Base-by-base conservation (phyloP, 768 basidiomycete species). In the Psilocybe sp. region DNA sequence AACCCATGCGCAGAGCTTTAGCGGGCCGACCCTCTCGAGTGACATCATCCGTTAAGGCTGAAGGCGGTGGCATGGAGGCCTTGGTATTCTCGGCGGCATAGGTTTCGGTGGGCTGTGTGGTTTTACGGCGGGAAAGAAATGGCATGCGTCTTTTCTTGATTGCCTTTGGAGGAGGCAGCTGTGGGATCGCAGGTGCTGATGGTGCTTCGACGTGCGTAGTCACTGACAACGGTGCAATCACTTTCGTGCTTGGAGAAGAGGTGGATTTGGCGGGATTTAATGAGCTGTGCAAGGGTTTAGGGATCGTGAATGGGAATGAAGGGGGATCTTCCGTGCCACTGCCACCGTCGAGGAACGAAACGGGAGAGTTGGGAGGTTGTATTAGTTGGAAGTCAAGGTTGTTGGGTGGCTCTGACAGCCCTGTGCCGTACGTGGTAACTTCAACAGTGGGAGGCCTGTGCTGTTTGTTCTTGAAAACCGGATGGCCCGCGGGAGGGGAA, bases 291-390 rank as follows among this genome's bases (percentile, higher is more conserved):
- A n/a, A 36, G 5, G 19, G 36, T 49, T 47, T 18, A 44, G 50
- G 48, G 36, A 44, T 47, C 50, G 58, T 54, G 56, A 58, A 58
- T 47, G 7, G 62, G 58, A 52, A 60, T 52, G 41, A 53, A 31
- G 57, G 52, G 46, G 43, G 54, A 49, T 46, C 56, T 44, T 49
- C 47, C 34, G 49, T 49, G 50, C 47, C 54, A 50, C 48, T 52
- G 39, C 38, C 35, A 47, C 46, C 49, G 23, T 28, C 23, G 51
- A 56, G 60, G 38, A 57, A 53, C 20, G 62, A 57, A 28, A 62
- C 61, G 16, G 68, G 69, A 15, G 67, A 63, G 52, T 68, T 69
- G 34, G 70, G 68, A 15, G 68, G 67, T 48, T 64, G 69, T 35
- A 69, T 59, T 40, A 65, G 63, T 15, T 60, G 57, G 16, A 64